Evolutionary conservation across 441 rosid species (phyloP), one percentile per base, ranked within the genome.

Genomic region (Daphne laureola): DNA sequence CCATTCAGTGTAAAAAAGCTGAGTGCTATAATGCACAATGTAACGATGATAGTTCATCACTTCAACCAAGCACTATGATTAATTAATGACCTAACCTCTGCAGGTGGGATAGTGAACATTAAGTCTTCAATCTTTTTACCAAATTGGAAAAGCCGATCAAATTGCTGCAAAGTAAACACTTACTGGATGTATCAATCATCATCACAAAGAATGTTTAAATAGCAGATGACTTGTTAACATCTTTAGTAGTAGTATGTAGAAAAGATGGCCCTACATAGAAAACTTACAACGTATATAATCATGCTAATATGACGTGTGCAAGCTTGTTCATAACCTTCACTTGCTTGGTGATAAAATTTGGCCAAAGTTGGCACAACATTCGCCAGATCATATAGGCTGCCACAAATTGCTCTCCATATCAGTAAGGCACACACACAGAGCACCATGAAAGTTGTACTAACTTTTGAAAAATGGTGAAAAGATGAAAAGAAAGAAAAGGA

Each of bases 331-430:
- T 90, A 87, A 59, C 86, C 80, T 77, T 90, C 97, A 65, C 94
- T 85, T 40, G 96, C 97, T 75, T 85, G 97, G 73, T 90, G 96
- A 76, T 90, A 90, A 65, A 87, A 90, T 71, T 90, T 90, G 66
- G 94, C 97, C 67, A 90, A 78, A 7, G 85, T 87, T 27, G 97
- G 87, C 53, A 90, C 96, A 26, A 87, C 86, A 72, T 90, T 90
- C 45, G 97, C 97, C 49, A 90, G 78, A 64, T 90, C 97, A 75
- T 87, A 90, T 69, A 87, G 67, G 74, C 97, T 90, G 82, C 9
- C 36, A 17, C 62, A 26, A 76, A 58, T 53, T 43, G 57, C 53
- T 31, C 53, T 31, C 9, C 36, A 5, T 66, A 65, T 54, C 38
- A 61, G 51, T 8, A 5, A 31, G 9, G 36, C 36, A 31, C 36